phyloP scores from a whole-genome alignment of 2,329 filamentous ascomycete species.

The Aureobasidium subglaciale region DNA sequence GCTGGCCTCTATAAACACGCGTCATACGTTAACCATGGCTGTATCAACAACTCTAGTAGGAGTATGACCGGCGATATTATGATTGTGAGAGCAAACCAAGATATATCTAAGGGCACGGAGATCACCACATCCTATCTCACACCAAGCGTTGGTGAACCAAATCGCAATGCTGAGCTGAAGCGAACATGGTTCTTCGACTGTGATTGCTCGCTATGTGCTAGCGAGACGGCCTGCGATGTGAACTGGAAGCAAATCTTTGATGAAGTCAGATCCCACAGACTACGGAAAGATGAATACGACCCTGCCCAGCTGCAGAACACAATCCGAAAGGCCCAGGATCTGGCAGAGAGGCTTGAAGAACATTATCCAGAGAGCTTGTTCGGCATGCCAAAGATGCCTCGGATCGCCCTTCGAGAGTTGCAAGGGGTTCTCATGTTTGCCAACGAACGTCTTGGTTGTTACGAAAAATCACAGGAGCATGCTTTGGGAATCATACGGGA shows the following conservation, averaged over 20 bases:
- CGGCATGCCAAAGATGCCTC: not conserved
- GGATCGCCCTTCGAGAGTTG: not conserved
- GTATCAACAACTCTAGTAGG: constrained; percentile 31
- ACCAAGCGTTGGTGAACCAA: not conserved
- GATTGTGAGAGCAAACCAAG: constrained; percentile 34
- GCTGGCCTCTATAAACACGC: constrained; percentile 32
- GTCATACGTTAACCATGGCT: constrained; percentile 40
- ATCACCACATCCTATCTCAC: not conserved
- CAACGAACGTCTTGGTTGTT: not conserved
- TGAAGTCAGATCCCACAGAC: not conserved
- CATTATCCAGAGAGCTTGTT: not conserved
- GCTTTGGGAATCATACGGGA: not conserved
- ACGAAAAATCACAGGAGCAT: not conserved
- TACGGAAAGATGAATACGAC: not conserved
- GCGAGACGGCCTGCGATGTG: not conserved
- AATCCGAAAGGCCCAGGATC: not conserved
- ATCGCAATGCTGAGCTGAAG: not conserved
- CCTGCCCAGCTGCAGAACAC: not conserved
- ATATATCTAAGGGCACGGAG: constrained; percentile 27
- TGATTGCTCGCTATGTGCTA: not conserved
- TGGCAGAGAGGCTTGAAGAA: not conserved
- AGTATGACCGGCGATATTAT: constrained; percentile 36
- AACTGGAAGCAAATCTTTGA: not conserved
- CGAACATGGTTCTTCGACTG: not conserved
- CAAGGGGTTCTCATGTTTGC: not conserved